Percentiles rank a stretch among this genome's conserved stretches.
phyloP scores from a whole-genome alignment of 108 stramenopile species.

The Pseudonitzschia multiseries region DNA sequence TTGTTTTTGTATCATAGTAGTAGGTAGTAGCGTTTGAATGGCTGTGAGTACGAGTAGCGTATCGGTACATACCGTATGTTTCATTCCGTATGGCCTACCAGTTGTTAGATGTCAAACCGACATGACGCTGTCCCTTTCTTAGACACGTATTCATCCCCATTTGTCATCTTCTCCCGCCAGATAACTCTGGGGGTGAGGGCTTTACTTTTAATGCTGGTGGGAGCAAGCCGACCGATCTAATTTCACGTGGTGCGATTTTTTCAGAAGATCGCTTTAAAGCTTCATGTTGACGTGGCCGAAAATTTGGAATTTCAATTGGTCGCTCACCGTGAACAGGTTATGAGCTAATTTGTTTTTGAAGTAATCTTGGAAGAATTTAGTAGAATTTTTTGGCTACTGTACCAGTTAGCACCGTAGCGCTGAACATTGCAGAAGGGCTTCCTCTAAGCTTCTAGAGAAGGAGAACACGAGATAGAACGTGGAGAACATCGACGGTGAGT shows the following conservation, averaged over 20 bases:
- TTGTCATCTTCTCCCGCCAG: not conserved
- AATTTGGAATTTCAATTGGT: not conserved
- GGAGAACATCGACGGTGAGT: not conserved
- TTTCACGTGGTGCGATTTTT: not conserved
- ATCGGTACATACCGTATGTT: too few relatives aligned
- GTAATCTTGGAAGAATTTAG: not conserved
- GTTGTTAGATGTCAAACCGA: not conserved
- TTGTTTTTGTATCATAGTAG: too few relatives aligned
- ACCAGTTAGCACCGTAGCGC: too few relatives aligned
- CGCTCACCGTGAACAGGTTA: not conserved
- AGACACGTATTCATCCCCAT: conserved; percentile 5
- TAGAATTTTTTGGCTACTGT: not conserved
- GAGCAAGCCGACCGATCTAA: not conserved
- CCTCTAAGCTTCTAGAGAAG: not conserved
- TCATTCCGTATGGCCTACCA: too few relatives aligned
- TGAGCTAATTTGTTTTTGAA: not conserved
- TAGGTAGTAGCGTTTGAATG: too few relatives aligned
- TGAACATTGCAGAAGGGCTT: not conserved
- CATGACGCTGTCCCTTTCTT: not conserved
- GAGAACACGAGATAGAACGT: not conserved
- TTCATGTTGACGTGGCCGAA: not conserved
- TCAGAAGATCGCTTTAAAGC: not conserved
- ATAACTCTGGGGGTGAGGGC: not conserved
- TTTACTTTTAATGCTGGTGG: not conserved
- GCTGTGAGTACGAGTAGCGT: too few relatives aligned